Percentiles rank a stretch among this genome's conserved stretches.
These are phyloP conservation scores for slime mould (Dictyostelium discoideum) DNA, from an alignment of 78 protist genomes.

Conservation along the genomic window dicty_2.7 NC_007091.3:1137001-1137500, in stretches of 20 bases:
- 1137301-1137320: slow-evolving; percentile 5
- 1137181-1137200: neutral
- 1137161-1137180: neutral
- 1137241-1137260: neutral
- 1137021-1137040: neutral
- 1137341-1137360: neutral
- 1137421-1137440: neutral
- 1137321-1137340: neutral
- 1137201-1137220: neutral
- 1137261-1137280: neutral
- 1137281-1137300: neutral
- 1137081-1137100: too few relatives aligned
- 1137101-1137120: too few relatives aligned
- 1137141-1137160: neutral
- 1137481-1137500: neutral
- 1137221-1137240: neutral
- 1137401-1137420: neutral
- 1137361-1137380: neutral
- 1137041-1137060: neutral
- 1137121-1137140: neutral
- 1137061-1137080: too few relatives aligned
- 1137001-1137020: neutral
- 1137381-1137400: neutral
- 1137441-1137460: neutral
- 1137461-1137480: neutral